Conservation (phyloP, 1,284 basidiomycete genomes). For the Rhizoctonia solani region DNA sequence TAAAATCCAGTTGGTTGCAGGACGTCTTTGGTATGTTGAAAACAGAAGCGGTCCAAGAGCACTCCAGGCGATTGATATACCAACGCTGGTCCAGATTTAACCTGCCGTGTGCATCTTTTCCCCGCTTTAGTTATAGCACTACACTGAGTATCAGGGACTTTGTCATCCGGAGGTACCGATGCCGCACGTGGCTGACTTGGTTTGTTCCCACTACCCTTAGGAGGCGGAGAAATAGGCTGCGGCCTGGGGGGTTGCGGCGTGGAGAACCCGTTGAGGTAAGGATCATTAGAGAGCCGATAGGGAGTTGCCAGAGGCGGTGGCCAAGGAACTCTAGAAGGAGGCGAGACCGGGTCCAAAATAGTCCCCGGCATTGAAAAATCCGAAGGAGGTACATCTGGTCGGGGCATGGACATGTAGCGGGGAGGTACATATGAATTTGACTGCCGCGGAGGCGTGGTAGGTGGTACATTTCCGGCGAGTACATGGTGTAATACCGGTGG, state of each 20-base stretch:
- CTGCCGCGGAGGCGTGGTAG: constrained; percentile 4
- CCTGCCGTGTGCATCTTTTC: constrained; percentile 62
- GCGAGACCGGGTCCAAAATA: background rate
- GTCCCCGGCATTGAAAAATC: background rate
- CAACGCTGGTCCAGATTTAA: constrained; percentile 56
- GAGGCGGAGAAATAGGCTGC: background rate
- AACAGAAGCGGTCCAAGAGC: constrained; percentile 59
- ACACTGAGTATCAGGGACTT: constrained; percentile 52
- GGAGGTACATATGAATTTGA: constrained; percentile 4
- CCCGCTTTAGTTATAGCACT: constrained; percentile 66
- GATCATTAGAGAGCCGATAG: background rate
- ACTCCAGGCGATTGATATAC: constrained; percentile 46
- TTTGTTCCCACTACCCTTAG: background rate
- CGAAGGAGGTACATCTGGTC: constrained; percentile 2
- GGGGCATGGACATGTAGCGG: constrained; percentile 16
- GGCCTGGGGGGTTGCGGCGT: constrained; percentile 19
- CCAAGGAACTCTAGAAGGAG: background rate
- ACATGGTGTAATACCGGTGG: constrained; percentile 15
- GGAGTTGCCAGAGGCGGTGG: background rate
- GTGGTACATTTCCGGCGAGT: background rate
- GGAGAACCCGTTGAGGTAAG: constrained; percentile 19
- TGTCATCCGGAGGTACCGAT: constrained; percentile 10
- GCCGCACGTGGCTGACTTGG: background rate
- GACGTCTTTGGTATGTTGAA: constrained; percentile 65
- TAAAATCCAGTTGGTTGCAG: constrained; percentile 61